phyloP scores from a whole-genome alignment of 1,139 yeast species.

The Kodamaea alishanica region DNA sequence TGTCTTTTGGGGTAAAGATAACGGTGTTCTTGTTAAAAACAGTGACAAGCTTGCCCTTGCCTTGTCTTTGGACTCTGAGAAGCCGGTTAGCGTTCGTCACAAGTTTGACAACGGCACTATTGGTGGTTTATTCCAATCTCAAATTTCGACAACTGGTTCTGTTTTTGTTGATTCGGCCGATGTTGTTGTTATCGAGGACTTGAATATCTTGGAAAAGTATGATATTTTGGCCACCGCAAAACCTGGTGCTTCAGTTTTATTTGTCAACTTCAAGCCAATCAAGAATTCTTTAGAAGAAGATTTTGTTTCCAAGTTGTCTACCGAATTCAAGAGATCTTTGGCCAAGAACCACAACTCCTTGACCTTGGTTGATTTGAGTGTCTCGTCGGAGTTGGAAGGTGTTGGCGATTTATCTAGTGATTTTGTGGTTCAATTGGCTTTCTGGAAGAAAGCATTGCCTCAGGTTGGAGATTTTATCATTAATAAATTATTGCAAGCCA shows the following conservation, averaged over 20 bases:
- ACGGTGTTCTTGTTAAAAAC: constrained; percentile 50
- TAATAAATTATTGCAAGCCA: constrained; percentile 75
- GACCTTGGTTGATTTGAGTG: constrained; percentile 53
- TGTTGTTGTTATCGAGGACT: constrained; percentile 60
- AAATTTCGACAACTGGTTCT: constrained; percentile 40
- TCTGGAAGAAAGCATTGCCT: constrained; percentile 73
- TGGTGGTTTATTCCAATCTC: constrained; percentile 81
- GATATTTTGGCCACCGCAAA: constrained; percentile 62
- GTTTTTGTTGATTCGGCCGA: constrained; percentile 56
- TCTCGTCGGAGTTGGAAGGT: constrained; percentile 60
- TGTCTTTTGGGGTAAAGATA: constrained; percentile 68
- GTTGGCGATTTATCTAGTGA: constrained; percentile 50
- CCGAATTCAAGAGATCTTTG: constrained; percentile 51
- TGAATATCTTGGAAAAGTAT: constrained; percentile 48
- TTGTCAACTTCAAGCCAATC: constrained; percentile 41
- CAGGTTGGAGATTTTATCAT: constrained; percentile 64
- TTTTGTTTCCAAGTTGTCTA: constrained; percentile 49
- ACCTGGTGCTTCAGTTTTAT: constrained; percentile 54
- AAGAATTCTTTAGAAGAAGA: constrained; percentile 41
- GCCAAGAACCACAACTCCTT: constrained; percentile 53
- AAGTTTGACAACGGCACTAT: constrained; percentile 66
- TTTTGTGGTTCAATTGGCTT: constrained; percentile 73
- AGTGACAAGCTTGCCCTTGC: constrained; percentile 70
- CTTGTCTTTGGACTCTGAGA: constrained; percentile 61
- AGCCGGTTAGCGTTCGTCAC: constrained; percentile 54